A percentile compares a stretch with the other conserved stretches of the same genome.
These are phyloP conservation scores for Bimuria novae-zelandiae DNA, from an alignment of 2,329 filamentous ascomycete genomes.

Conservation along the genomic window DNA sequence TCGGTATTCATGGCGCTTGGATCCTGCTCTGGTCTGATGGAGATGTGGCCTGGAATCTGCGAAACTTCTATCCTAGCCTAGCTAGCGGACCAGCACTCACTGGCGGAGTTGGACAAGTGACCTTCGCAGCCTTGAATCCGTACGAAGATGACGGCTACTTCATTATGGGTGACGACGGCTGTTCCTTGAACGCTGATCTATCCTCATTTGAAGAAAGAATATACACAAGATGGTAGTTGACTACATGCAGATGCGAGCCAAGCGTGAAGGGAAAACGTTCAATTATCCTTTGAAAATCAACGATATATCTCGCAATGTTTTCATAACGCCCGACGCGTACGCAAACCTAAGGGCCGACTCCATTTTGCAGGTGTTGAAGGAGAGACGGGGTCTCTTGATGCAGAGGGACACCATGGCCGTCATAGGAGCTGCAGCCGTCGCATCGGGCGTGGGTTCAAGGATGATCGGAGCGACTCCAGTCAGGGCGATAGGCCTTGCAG, in stretches of 20 bases:
- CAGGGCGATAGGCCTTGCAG: not conserved
- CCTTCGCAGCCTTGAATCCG: conserved; percentile 11
- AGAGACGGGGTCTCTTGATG: not conserved
- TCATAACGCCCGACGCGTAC: not conserved
- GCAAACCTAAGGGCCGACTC: not conserved
- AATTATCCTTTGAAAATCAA: not conserved
- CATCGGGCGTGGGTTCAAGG: not conserved
- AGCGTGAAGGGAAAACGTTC: conserved; percentile 9
- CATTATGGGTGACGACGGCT: conserved; percentile 1
- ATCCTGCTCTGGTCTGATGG: conserved; percentile 13
- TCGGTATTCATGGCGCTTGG: conserved; percentile 12
- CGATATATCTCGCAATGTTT: not conserved
- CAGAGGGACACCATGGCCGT: not conserved
- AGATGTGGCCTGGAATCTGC: conserved; percentile 5
- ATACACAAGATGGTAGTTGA: conserved; percentile 9
- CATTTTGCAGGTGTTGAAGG: not conserved
- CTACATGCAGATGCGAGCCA: conserved; percentile 11
- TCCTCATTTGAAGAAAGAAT: not conserved
- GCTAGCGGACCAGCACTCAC: not conserved
- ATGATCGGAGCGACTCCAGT: not conserved
- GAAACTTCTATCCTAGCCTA: conserved; percentile 4
- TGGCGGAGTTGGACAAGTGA: not conserved
- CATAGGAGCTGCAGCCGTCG: not conserved
- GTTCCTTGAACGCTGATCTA: not conserved
- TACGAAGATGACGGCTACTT: conserved; percentile 6